Conservation (phyloP, 129 eudicot genomes). For the Centrapalus pauciflorus region DNA sequence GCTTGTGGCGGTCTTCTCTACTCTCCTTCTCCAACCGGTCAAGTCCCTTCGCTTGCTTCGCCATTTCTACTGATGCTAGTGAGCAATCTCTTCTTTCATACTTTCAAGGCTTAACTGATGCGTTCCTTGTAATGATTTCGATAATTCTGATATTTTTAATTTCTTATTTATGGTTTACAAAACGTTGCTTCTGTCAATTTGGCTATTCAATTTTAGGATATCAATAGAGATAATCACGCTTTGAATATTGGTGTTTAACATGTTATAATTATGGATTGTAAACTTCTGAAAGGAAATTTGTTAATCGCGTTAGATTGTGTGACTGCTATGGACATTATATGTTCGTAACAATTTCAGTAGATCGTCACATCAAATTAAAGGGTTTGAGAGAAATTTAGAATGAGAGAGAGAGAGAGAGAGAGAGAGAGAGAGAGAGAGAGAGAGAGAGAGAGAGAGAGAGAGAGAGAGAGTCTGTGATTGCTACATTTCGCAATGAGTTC, state of each 20-base stretch:
- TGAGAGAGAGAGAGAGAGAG: not conserved
- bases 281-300: not conserved
- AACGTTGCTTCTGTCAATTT: not conserved
- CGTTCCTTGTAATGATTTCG: not conserved
- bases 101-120: not conserved
- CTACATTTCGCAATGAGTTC: not conserved
- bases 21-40: constrained; percentile 31
- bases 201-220: no score
- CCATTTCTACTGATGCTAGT: constrained; percentile 54
- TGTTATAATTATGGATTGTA: not conserved
- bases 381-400: not conserved
- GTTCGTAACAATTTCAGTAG: not conserved
- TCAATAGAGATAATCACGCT: not conserved
- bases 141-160: not conserved
- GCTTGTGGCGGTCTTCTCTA: constrained; percentile 34
- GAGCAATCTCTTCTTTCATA: not conserved
- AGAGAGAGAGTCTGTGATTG: not conserved
- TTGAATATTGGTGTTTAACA: not conserved
- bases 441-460: no score
- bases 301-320: not conserved
- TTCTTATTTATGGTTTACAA: no score
- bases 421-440: no score
- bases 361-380: not conserved
- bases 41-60: constrained; percentile 56
- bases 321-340: not conserved